These are phyloP conservation scores for Elsinoe necatrix DNA, from an alignment of 2,329 filamentous ascomycete species.

Conservation along the genomic window DNA sequence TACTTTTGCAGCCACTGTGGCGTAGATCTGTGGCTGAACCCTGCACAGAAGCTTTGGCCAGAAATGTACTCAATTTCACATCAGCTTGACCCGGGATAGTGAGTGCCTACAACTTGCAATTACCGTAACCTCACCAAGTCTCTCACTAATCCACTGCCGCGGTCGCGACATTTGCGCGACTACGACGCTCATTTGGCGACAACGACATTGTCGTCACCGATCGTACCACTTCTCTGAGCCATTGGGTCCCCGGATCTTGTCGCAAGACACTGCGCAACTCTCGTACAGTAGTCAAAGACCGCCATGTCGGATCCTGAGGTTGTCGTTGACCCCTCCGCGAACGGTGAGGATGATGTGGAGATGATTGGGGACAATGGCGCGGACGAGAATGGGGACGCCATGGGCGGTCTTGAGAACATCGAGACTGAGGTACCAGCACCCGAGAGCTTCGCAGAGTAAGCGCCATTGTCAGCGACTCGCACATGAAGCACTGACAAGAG, in stretches of 20 bases:
- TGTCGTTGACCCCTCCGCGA: constrained; percentile 24
- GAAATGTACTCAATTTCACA: background rate
- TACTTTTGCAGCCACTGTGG: constrained; percentile 3
- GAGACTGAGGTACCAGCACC: constrained; percentile 35
- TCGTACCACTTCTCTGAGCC: background rate
- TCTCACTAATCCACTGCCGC: background rate
- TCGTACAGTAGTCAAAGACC: background rate
- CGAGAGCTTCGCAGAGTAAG: constrained; percentile 40
- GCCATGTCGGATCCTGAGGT: constrained; percentile 28
- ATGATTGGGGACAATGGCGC: constrained; percentile 35
- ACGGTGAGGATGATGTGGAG: constrained; percentile 40
- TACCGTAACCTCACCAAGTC: background rate
- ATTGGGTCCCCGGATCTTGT: background rate
- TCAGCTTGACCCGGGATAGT: background rate
- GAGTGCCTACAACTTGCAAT: too few species aligned
- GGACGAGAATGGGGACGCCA: constrained; percentile 23
- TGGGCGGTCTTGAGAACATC: constrained; percentile 34
- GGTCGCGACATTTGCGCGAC: background rate
- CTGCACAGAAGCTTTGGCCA: background rate
- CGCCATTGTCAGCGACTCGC: background rate
- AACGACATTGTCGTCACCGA: background rate
- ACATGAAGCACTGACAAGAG: background rate
- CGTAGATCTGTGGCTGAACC: background rate
- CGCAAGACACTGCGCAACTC: background rate
- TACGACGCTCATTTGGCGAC: background rate